A percentile compares a stretch with the other conserved stretches of the same genome.
Evolutionary conservation across 495 filamentous ascomycete species (phyloP).

Genomic region (Lepidopterella palustris): DNA sequence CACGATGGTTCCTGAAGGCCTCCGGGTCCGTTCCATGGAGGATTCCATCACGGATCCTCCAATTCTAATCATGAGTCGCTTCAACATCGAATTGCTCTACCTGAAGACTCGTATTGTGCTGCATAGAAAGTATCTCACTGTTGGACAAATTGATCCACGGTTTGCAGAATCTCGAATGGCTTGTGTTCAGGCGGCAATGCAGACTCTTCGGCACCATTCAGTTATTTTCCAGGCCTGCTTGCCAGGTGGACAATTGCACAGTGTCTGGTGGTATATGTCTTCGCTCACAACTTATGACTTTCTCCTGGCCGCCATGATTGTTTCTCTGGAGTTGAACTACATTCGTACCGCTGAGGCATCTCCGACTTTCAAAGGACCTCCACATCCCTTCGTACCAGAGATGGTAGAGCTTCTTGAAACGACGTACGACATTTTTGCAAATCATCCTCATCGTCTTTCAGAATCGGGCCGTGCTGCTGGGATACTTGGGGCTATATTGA

Average conservation of each 20-base stretch:
- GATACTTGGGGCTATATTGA: constrained; percentile 21
- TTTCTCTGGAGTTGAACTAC: constrained; percentile 44
- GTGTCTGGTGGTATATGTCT: constrained; percentile 45
- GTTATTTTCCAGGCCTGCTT: constrained; percentile 34
- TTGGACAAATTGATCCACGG: constrained; percentile 25
- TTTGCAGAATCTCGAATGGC: constrained; percentile 36
- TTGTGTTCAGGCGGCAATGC: constrained; percentile 41
- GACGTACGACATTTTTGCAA: constrained; percentile 21
- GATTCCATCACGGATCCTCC: constrained; percentile 39
- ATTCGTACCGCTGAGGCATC: neutral
- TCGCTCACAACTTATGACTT: constrained; percentile 44
- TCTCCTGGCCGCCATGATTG: constrained; percentile 47
- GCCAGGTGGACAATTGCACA: constrained; percentile 40
- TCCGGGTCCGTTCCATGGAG: constrained; percentile 36
- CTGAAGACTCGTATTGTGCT: constrained; percentile 42
- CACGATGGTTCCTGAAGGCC: constrained; percentile 29
- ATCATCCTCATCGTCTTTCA: constrained; percentile 12
- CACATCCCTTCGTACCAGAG: constrained; percentile 4
- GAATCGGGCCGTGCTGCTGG: constrained; percentile 18
- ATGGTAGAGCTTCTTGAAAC: constrained; percentile 11
- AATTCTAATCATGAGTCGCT: constrained; percentile 37
- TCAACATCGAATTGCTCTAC: constrained; percentile 40
- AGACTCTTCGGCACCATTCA: constrained; percentile 39
- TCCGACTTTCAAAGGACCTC: neutral
- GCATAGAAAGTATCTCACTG: constrained; percentile 40